Evolutionary conservation across 176 grass and related monocot species (phyloP).

Genomic region (Pontederia crassipes): DNA sequence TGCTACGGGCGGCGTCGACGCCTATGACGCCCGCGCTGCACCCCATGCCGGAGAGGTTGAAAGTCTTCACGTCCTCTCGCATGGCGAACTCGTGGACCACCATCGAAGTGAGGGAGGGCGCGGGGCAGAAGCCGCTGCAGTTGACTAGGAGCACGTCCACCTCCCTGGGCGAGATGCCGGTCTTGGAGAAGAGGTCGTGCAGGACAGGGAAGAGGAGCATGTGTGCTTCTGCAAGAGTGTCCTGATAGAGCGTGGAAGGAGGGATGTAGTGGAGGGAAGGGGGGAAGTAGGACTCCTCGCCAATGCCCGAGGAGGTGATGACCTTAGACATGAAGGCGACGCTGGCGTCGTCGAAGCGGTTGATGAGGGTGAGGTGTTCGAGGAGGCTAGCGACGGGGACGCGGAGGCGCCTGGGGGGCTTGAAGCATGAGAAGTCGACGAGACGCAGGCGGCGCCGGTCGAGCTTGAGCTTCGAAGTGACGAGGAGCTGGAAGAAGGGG

Average conservation of each 20-base stretch:
- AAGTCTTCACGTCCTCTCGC: constrained; percentile 38
- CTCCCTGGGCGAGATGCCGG: constrained; percentile 51
- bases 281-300: constrained; percentile 30
- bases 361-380: constrained; percentile 47
- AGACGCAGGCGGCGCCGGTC: background rate
- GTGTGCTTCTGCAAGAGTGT: background rate
- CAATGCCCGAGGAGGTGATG: constrained; percentile 52
- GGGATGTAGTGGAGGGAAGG: no score
- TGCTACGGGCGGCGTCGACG: constrained; percentile 41
- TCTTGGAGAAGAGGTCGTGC: constrained; percentile 35
- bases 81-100: constrained; percentile 55
- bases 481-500: constrained; percentile 19
- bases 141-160: constrained; percentile 37
- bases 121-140: constrained; percentile 35
- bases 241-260: no score
- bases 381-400: constrained; percentile 29
- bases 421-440: constrained; percentile 68
- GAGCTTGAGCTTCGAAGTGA: background rate
- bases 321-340: constrained; percentile 66
- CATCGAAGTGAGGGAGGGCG: constrained; percentile 32
- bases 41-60: constrained; percentile 67
- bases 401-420: constrained; percentile 32
- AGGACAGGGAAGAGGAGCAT: background rate
- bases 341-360: constrained; percentile 54
- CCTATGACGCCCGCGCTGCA: constrained; percentile 57